Conservation (phyloP, 768 basidiomycete species). For the Galerina sulciceps region DNA sequence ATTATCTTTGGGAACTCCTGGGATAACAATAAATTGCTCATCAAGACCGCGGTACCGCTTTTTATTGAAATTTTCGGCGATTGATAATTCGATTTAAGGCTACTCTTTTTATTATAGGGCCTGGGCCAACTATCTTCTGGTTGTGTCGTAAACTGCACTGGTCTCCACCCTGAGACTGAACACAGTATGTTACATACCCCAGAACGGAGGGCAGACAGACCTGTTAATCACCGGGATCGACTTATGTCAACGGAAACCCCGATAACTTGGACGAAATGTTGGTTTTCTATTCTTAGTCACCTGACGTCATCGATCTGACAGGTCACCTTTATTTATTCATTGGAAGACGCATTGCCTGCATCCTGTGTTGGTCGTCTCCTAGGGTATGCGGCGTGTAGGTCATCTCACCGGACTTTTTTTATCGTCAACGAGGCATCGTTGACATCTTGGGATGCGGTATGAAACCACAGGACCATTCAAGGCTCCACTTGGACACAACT, state of each 20-base stretch:
- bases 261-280: background rate
- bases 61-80: background rate
- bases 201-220: background rate
- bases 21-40: background rate
- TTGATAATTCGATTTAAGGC: background rate
- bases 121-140: too few species aligned
- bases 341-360: background rate
- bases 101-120: background rate
- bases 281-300: constrained; percentile 2
- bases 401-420: constrained; percentile 1
- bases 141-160: too few species aligned
- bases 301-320: constrained; percentile 11
- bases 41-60: background rate
- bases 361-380: background rate
- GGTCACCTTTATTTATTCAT: background rate
- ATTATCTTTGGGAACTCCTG: constrained; percentile 2
- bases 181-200: too few species aligned
- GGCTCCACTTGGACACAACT: constrained; percentile 14
- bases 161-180: too few species aligned
- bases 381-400: background rate
- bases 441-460: background rate
- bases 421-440: constrained; percentile 1
- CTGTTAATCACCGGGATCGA: background rate
- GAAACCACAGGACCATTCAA: background rate
- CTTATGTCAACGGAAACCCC: background rate